Evolutionary conservation across 2,329 filamentous ascomycete species (phyloP).

Genomic region (Boeremia lycopersici): DNA sequence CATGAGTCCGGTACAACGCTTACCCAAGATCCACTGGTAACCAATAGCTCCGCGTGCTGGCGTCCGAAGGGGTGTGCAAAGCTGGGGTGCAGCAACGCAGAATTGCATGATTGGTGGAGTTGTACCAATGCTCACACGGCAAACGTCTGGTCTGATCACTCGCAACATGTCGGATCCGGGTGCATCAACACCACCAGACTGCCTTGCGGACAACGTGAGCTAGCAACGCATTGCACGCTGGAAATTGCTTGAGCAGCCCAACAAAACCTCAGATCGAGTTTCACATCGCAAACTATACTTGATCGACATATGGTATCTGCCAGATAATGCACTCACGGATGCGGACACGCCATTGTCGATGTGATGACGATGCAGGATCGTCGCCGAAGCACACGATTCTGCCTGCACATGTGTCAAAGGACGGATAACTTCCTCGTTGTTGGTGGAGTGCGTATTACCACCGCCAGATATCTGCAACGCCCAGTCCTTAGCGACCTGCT

Average conservation of each 20-base stretch:
- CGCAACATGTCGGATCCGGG: conserved; percentile 7
- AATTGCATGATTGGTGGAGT: conserved; percentile 14
- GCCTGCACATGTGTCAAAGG: conserved; percentile 2
- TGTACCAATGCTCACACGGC: conserved; percentile 1
- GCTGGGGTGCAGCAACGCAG: conserved; percentile 15
- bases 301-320: conserved; percentile 7
- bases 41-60: conserved; percentile 7
- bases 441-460: conserved; percentile 8
- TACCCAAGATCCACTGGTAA: neutral
- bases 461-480: conserved; percentile 14
- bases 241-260: conserved; percentile 8
- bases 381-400: conserved; percentile 3
- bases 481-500: conserved; percentile 4
- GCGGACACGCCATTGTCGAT: conserved; percentile 6
- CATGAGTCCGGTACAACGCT: neutral
- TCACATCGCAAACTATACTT: conserved; percentile 6
- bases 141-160: conserved; percentile 2
- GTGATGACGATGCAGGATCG: conserved; percentile 5
- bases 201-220: neutral
- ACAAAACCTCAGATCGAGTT: neutral
- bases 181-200: conserved; percentile 6
- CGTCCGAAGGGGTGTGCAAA: conserved; percentile 11
- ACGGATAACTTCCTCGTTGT: neutral
- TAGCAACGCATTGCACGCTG: conserved; percentile 3
- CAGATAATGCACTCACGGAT: conserved; percentile 2